Base-by-base conservation (phyloP, 2,329 filamentous ascomycete genomes). In the Rhinocladiella mackenziei region DNA sequence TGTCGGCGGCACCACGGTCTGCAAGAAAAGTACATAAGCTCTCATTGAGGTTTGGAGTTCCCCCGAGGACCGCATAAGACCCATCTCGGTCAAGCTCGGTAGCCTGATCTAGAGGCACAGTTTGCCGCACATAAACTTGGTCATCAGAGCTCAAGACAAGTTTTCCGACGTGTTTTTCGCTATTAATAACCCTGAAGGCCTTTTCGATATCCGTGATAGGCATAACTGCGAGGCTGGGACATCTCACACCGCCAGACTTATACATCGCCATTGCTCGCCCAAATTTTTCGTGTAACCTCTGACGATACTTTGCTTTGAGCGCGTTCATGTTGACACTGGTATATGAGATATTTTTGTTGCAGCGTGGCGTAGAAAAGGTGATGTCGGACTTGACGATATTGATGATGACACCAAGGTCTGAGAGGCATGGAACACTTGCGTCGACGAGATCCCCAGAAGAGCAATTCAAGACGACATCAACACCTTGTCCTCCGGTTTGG, bases 391-490 rank as follows among this genome's bases (percentile, higher is more conserved):
- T 35, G 9, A n/a, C 11, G 15, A 35, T 4, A 20, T 19, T 35
- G 15, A 35, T 35, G 4, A 35, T 8, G 15, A 18, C n/a, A 7
- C 32, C 32, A 8, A 35, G 8, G 7, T 35, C 32, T 14, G 32
- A 5, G 15, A 19, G 7, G n/a, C 13, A 17, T 6, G 32, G 9
- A 8, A 35, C 11, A 35, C 32, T 35, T 15, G 32, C n/a, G 5
- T 35, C 32, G 19, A 20, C 9, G 13, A 35, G 32, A 17, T 35
- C 32, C 9, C 11, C 15, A 10, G 32, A 35, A 5, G 11, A 35
- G 19, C 32, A 35, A 23, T 59, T 60, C 10, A 60, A 38, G 2
- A 65, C 55, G 1, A 64, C 30, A 46, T 67, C 65, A 14, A 66
- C 62, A 3, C 65, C 65, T 2, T 43, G 28, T 3, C 58, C 58